These are phyloP conservation scores for Aspergillus sclerotiicarbonarius DNA, from an alignment of 495 filamentous ascomycete genomes.

Conservation along the genomic window DNA sequence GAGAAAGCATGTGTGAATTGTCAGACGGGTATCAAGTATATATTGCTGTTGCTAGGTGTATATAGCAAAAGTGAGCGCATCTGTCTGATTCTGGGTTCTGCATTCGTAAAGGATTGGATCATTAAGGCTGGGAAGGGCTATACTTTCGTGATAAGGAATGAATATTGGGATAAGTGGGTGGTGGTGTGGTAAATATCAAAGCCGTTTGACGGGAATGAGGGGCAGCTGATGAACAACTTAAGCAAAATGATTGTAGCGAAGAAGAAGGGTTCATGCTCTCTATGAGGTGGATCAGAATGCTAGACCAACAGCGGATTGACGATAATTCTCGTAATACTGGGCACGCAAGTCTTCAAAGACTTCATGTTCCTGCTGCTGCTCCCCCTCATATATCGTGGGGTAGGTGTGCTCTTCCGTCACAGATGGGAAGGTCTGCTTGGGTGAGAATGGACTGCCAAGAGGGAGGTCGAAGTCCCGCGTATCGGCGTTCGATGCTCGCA, in stretches of 20 bases:
- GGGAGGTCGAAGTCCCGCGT: slow-evolving; percentile 27
- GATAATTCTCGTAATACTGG: slow-evolving; percentile 24
- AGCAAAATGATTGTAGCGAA: not conserved
- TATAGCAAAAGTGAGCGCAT: too few relatives aligned
- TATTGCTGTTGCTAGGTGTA: too few relatives aligned
- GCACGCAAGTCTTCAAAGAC: slow-evolving; percentile 14
- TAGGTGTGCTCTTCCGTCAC: slow-evolving; percentile 10
- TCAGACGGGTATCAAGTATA: too few relatives aligned
- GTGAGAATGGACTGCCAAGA: slow-evolving; percentile 7
- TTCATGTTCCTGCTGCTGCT: slow-evolving; percentile 16
- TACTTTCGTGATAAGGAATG: not conserved
- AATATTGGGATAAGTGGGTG: not conserved
- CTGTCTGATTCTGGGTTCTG: not conserved
- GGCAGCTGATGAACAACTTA: not conserved
- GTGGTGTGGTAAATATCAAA: not conserved
- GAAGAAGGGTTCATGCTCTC: not conserved
- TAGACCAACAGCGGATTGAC: slow-evolving; percentile 32
- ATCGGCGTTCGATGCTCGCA: slow-evolving; percentile 26
- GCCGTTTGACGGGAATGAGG: not conserved
- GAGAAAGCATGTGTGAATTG: too few relatives aligned
- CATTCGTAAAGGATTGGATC: not conserved
- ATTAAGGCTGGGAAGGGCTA: not conserved
- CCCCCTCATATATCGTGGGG: slow-evolving; percentile 32
- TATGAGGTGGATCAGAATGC: slow-evolving; percentile 31
- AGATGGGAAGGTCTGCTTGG: slow-evolving; percentile 6